phyloP scores from a whole-genome alignment of 192 early-diverging fungal species.

The Glomus cerebriforme region DNA sequence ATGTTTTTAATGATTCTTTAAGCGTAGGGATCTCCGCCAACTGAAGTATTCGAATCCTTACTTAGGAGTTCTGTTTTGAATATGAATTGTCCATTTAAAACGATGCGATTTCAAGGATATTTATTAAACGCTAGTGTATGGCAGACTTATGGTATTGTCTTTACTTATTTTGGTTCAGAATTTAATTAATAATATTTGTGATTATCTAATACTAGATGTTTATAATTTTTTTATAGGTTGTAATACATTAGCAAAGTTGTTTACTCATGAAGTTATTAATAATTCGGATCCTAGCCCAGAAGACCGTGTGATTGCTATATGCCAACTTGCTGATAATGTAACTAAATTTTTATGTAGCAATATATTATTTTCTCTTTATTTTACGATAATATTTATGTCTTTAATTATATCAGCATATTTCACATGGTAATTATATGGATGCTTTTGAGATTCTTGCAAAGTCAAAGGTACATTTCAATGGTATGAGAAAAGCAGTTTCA shows the following conservation, averaged over 20 bases:
- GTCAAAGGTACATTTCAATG: conserved; percentile 6
- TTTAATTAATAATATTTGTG: background rate
- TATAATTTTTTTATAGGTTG: background rate
- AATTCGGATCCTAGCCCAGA: conserved; percentile 10
- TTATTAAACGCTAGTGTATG: conserved; percentile 21
- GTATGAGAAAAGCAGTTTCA: conserved; percentile 1
- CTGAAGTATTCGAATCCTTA: conserved; percentile 27
- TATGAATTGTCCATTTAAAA: conserved; percentile 11
- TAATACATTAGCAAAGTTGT: background rate
- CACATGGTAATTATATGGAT: conserved; percentile 20
- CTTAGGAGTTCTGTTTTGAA: conserved; percentile 25
- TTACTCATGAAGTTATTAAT: conserved; percentile 7
- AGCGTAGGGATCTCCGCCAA: conserved; percentile 18
- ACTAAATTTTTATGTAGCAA: background rate
- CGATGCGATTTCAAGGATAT: conserved; percentile 13
- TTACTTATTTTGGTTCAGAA: background rate
- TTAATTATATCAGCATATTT: conserved; percentile 20
- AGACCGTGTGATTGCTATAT: conserved; percentile 23
- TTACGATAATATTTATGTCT: background rate
- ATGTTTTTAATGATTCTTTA: background rate
- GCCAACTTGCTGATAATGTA: conserved; percentile 30
- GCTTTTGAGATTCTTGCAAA: conserved; percentile 22
- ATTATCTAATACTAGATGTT: too few relatives aligned
- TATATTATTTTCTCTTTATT: background rate
- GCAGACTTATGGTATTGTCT: conserved; percentile 26